phyloP scores from a whole-genome alignment of 2,329 filamentous ascomycete species.

The Didymellaceae sp. region DNA sequence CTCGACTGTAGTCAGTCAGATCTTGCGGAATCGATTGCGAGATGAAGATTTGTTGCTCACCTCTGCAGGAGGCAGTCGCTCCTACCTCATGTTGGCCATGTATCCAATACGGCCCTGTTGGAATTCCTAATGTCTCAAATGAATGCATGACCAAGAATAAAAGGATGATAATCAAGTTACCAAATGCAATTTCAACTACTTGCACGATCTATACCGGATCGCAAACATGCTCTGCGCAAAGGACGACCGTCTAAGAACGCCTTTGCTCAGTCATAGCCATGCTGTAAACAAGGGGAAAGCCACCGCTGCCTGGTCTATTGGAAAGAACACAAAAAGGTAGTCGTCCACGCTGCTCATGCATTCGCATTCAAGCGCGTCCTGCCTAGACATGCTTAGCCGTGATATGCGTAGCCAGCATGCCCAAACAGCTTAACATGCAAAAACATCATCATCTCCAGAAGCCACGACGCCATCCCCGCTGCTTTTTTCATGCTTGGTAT shows the following conservation, averaged over 20 bases:
- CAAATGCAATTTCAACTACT: slow-evolving; percentile 17
- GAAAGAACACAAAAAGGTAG: slow-evolving; percentile 5
- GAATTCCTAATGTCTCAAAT: not conserved
- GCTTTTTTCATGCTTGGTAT: slow-evolving; percentile 8
- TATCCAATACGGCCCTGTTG: not conserved
- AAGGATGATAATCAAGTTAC: slow-evolving; percentile 4
- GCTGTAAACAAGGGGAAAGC: slow-evolving; percentile 17
- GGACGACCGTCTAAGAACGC: slow-evolving; percentile 19
- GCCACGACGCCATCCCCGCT: slow-evolving; percentile 12
- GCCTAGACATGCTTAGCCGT: slow-evolving; percentile 1
- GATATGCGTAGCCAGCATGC: slow-evolving; percentile 10
- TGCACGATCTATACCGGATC: slow-evolving; percentile 6
- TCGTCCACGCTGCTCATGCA: slow-evolving; percentile 1
- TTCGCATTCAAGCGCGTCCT: slow-evolving; percentile 1
- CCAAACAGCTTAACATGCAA: slow-evolving; percentile 10
- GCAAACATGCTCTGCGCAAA: slow-evolving; percentile 13
- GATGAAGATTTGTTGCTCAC: no score
- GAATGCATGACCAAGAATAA: not conserved
- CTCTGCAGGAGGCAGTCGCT: no score
- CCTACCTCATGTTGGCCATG: not conserved
- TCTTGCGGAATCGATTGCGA: not conserved
- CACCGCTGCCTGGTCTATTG: slow-evolving; percentile 11
- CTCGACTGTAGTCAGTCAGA: no score
- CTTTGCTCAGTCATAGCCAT: slow-evolving; percentile 20
- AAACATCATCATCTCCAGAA: slow-evolving; percentile 18